Evolutionary conservation across 768 basidiomycete genomes (phyloP).

Genomic region (Serendipita indica): DNA sequence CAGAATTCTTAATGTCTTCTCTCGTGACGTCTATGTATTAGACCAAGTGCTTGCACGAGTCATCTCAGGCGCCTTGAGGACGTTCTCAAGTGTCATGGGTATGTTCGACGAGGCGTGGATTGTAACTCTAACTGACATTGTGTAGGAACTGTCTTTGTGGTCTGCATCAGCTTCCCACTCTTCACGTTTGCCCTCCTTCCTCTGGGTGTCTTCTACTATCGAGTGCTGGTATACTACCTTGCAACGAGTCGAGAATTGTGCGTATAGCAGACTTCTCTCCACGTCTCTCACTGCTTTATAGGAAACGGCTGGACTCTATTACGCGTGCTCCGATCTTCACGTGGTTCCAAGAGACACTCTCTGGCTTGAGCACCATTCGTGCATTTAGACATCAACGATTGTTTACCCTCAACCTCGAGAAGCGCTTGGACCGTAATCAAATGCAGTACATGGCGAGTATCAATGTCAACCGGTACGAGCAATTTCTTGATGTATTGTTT

Average conservation of each 20-base stretch:
- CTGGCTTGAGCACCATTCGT: constrained; percentile 67
- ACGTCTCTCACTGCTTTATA: constrained; percentile 20
- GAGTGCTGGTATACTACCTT: constrained; percentile 41
- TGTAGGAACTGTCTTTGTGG: constrained; percentile 36
- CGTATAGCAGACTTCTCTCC: constrained; percentile 16
- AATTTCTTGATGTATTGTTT: constrained; percentile 15
- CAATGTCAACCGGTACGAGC: constrained; percentile 46
- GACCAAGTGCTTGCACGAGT: constrained; percentile 72
- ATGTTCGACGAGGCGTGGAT: constrained; percentile 26
- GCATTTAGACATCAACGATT: constrained; percentile 57
- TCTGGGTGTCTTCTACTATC: constrained; percentile 61
- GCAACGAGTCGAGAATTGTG: constrained; percentile 25
- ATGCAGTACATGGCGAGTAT: constrained; percentile 59
- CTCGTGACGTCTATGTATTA: constrained; percentile 70
- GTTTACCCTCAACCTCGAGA: constrained; percentile 54
- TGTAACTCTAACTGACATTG: constrained; percentile 29
- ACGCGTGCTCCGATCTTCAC: constrained; percentile 83
- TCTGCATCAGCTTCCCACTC: constrained; percentile 66
- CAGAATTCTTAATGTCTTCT: constrained; percentile 82
- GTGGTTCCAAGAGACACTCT: constrained; percentile 20
- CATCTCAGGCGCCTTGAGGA: constrained; percentile 56
- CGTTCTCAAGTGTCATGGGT: constrained; percentile 28
- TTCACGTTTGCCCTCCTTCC: constrained; percentile 67
- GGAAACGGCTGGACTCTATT: constrained; percentile 77
- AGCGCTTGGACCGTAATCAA: constrained; percentile 73